A percentile compares a stretch with the other conserved stretches of the same genome.
phyloP scores from a whole-genome alignment of 1,284 basidiomycete species.

The Rhizoctonia solani region DNA sequence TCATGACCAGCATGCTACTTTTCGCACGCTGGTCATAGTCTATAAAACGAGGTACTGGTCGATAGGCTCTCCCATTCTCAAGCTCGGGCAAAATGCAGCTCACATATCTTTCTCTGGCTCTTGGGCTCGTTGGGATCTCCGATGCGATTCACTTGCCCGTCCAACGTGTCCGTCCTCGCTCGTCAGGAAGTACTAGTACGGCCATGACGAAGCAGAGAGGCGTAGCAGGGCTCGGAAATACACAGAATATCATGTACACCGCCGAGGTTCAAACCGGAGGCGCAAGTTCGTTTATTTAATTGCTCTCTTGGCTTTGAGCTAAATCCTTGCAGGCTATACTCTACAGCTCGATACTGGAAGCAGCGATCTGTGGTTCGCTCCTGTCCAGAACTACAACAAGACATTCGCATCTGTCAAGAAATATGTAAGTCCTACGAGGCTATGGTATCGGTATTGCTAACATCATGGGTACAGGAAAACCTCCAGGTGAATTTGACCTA shows the following conservation, averaged over 20 bases:
- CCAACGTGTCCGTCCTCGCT: constrained; percentile 5
- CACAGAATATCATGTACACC: not conserved
- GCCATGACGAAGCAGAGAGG: not conserved
- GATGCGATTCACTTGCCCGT: constrained; percentile 9
- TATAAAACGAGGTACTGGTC: not conserved
- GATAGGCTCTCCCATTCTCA: not conserved
- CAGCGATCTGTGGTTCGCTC: constrained; percentile 25
- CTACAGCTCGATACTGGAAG: constrained; percentile 27
- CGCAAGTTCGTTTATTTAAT: not conserved
- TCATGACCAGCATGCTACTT: too few species aligned
- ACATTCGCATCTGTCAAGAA: not conserved
- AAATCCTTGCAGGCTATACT: not conserved
- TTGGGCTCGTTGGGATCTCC: constrained; percentile 11
- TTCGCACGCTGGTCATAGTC: too few species aligned
- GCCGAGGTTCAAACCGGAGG: not conserved
- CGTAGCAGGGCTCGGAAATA: not conserved
- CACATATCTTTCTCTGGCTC: not conserved
- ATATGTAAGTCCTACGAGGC: not conserved
- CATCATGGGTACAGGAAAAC: not conserved
- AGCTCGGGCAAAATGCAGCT: not conserved
- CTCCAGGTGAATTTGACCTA: constrained; percentile 10
- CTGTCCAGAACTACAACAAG: not conserved
- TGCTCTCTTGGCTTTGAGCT: not conserved
- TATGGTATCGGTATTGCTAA: not conserved
- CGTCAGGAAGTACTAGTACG: not conserved